Percentiles rank a stretch among this genome's conserved stretches.
Conservation (phyloP, 2,329 filamentous ascomycete species). For the Verticillium klebahnii region DNA sequence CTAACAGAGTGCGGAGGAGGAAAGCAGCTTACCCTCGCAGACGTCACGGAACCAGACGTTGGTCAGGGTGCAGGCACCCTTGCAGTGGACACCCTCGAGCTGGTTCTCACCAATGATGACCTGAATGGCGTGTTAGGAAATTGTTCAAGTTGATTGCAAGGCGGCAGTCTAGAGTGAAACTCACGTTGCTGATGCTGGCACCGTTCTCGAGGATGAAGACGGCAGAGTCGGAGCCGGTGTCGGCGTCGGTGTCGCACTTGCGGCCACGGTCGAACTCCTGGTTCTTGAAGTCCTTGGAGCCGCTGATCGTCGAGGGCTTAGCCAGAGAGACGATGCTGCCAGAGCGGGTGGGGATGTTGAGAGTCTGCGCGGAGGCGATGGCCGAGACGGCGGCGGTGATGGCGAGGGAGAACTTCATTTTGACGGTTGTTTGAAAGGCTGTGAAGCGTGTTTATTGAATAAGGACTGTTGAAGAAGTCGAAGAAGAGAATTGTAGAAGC, state of each 20-base stretch:
- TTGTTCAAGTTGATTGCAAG: neutral
- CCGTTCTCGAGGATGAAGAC: constrained; percentile 49
- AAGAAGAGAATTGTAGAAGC: constrained; percentile 1
- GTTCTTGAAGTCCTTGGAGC: constrained; percentile 14
- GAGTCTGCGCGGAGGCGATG: constrained; percentile 14
- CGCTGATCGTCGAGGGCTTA: constrained; percentile 12
- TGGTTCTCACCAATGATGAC: constrained; percentile 47
- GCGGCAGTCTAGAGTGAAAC: neutral
- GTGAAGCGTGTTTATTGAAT: neutral
- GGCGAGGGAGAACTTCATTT: constrained; percentile 1
- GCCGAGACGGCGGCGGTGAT: constrained; percentile 2
- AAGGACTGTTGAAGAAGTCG: neutral
- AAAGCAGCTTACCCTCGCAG: constrained; percentile 23
- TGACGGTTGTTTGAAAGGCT: neutral
- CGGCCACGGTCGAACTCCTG: constrained; percentile 16
- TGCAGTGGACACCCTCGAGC: constrained; percentile 46
- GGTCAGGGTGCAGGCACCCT: constrained; percentile 35
- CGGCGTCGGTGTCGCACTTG: constrained; percentile 12
- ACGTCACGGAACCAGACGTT: constrained; percentile 35
- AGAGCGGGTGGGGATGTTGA: constrained; percentile 17
- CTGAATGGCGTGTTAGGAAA: neutral
- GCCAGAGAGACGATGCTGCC: constrained; percentile 16
- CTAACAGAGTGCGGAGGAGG: neutral
- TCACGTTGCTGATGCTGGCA: constrained; percentile 41
- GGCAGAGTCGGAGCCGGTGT: constrained; percentile 22